phyloP scores from a whole-genome alignment of 2,329 filamentous ascomycete species.

The Ceratocystis cubensis region DNA sequence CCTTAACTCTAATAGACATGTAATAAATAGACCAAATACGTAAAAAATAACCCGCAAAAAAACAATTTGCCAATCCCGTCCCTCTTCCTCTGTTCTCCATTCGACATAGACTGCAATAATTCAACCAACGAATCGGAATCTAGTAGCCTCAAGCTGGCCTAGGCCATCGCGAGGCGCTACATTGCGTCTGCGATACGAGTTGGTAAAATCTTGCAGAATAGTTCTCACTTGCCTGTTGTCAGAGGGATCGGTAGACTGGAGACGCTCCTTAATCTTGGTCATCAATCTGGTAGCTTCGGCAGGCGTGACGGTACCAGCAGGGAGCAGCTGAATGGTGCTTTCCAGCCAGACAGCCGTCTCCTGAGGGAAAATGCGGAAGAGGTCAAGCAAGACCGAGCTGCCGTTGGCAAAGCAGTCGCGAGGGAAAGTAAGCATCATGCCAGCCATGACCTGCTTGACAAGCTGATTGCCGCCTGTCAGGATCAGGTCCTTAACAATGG shows the following conservation, averaged over 20 bases:
- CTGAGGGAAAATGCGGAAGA: constrained; percentile 76
- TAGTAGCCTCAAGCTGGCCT: constrained; percentile 70
- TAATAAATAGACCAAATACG: constrained; percentile 12
- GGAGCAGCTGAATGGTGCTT: constrained; percentile 70
- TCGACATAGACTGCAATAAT: background rate
- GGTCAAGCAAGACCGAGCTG: constrained; percentile 75
- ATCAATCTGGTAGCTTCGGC: constrained; percentile 72
- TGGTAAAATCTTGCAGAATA: constrained; percentile 91
- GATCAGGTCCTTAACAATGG: constrained; percentile 61
- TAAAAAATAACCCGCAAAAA: constrained; percentile 20
- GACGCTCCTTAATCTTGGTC: constrained; percentile 64
- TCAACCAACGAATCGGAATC: constrained; percentile 61
- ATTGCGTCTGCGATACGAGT: constrained; percentile 82
- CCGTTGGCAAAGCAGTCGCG: constrained; percentile 91
- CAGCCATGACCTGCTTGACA: constrained; percentile 80
- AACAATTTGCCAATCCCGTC: background rate
- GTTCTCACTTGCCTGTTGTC: constrained; percentile 64
- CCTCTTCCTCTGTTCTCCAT: background rate
- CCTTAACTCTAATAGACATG: constrained; percentile 12
- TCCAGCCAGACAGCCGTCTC: constrained; percentile 75
- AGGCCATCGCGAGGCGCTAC: constrained; percentile 89
- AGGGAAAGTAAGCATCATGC: constrained; percentile 99
- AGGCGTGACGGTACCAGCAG: constrained; percentile 65
- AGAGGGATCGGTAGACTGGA: constrained; percentile 49
- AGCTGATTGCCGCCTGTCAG: constrained; percentile 59